Evolutionary conservation across 176 grass and related monocot species (phyloP), one percentile per base, ranked within the genome.

Genomic region (Dendrocalamus sinicus): DNA sequence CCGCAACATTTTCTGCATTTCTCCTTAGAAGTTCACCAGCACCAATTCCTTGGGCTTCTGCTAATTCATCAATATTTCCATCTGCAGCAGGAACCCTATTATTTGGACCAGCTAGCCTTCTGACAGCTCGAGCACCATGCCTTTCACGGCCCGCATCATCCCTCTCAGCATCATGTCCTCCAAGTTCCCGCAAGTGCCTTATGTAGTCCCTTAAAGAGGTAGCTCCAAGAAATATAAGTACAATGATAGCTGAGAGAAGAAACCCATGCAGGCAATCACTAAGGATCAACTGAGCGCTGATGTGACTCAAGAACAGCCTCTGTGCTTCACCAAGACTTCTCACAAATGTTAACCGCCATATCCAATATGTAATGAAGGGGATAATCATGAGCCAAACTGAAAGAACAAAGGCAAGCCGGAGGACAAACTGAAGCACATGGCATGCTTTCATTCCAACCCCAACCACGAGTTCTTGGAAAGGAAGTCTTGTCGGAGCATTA

Each of bases 341-440:
- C 53, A 99, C 97, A 77, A 99, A 94, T 61, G 97, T 96, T 62
- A 99, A 57, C 52, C 94, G 89, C 85, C 97, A 95, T 86, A 99
- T 99, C 97, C 97, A 99, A 48, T 95, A 99, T 37, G 97, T 99
- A 63, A 99, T 99, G 75, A 99, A 99, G 26, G 97, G 97, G 92
- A 99, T 99, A 85, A 96, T 94, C 78, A 99, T 90, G 43, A 99
- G 97, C 97, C 97, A 99, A 78, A 99, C 94, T 47, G 97, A 96
- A 68, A 96, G 90, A 75, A 99, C 97, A 88, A 99, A 99, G 28
- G 94, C 92, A 58, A 99, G 97, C 22, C 97, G 92, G 44, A 99
- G 85, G 32, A 99, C 90, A 50, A 99, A 99, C 75, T 99, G 94
- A 61, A 99, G 80, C 35, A 99, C 90, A 64, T 94, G 94, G 70